These are phyloP conservation scores for Elsinoe ampelina DNA, from an alignment of 2,329 filamentous ascomycete genomes.

Conservation along the genomic window DNA sequence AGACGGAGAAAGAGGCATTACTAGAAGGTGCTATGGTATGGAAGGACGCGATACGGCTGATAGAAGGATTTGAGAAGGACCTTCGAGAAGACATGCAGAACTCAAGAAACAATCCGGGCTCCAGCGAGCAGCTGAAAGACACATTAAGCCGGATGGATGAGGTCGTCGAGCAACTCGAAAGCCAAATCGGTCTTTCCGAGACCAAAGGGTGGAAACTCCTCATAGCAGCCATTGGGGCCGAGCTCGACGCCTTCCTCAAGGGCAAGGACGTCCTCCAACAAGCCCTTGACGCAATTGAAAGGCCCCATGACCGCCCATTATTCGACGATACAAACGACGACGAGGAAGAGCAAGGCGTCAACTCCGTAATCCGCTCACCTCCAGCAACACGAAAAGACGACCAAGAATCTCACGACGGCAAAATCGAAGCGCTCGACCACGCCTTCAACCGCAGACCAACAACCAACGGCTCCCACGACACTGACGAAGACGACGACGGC, in stretches of 20 bases:
- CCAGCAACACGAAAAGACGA: not conserved
- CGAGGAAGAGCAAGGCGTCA: slow-evolving; percentile 10
- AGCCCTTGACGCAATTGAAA: slow-evolving; percentile 21
- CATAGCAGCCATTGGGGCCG: slow-evolving; percentile 66
- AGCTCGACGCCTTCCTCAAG: slow-evolving; percentile 57
- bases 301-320: not conserved
- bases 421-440: slow-evolving; percentile 26
- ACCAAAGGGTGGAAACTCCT: slow-evolving; percentile 62
- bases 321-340: slow-evolving; percentile 11
- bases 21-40: slow-evolving; percentile 59
- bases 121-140: slow-evolving; percentile 19
- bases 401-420: slow-evolving; percentile 17
- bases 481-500: slow-evolving; percentile 35
- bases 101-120: slow-evolving; percentile 15
- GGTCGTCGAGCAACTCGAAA: slow-evolving; percentile 48
- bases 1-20: slow-evolving; percentile 55
- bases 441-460: slow-evolving; percentile 25
- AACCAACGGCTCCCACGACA: slow-evolving; percentile 20
- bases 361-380: slow-evolving; percentile 11
- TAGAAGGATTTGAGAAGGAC: slow-evolving; percentile 57
- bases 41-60: slow-evolving; percentile 50
- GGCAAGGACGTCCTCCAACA: slow-evolving; percentile 48
- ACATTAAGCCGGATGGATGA: slow-evolving; percentile 47
- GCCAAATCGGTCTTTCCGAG: slow-evolving; percentile 47
- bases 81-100: slow-evolving; percentile 47